Evolutionary conservation across 2,329 filamentous ascomycete genomes (phyloP), one percentile per base, ranked within the genome.

Genomic region (Alternaria alternata): DNA sequence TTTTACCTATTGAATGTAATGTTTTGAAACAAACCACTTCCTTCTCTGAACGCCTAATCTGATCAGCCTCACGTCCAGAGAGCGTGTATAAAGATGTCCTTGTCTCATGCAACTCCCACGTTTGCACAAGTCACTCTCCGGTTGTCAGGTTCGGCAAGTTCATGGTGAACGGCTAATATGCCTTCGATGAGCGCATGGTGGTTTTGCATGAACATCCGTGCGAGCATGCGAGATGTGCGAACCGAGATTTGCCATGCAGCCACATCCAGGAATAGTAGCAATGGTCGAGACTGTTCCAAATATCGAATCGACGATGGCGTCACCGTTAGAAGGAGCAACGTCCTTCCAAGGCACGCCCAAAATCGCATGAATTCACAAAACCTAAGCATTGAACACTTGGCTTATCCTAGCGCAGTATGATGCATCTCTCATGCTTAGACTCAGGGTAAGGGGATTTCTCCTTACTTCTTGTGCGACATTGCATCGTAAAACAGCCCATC

Each of bases 181-280:
- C 39, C 8, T 22, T 22, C 18, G 20, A 41, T 18, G 11, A 41
- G 39, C 38, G 38, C 38, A 20, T 20, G 38, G 42, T 16, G 14
- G 43, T 28, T 16, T 51, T 16, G 9, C 22, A 39, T 51, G 24
- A 16, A 51, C 34, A 14, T 51, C 47, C 47, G 20, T 51, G 47
- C 32, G 47, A 36, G 32, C 14, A 51, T 7, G 20, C 30, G 20
- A 51, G 30, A 34, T 1, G 16, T n/a, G 12, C 18, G 20, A 51
- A 39, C 34, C 34, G 48, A 51, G 32, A 39, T 48, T 48, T 22
- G 46, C 12, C 18, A 48, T 48, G 46, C 46, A 48, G 30, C 30
- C 46, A 28, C 18, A 36, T 5, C 30, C 30, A 34, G 12, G 46
- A 36, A 48, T 4, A 48, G 46, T 12, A 22, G n/a, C 20, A 34